These are phyloP conservation scores for Avena sativa DNA, from an alignment of 176 grass and related monocot genomes.

Conservation along the genomic window DNA sequence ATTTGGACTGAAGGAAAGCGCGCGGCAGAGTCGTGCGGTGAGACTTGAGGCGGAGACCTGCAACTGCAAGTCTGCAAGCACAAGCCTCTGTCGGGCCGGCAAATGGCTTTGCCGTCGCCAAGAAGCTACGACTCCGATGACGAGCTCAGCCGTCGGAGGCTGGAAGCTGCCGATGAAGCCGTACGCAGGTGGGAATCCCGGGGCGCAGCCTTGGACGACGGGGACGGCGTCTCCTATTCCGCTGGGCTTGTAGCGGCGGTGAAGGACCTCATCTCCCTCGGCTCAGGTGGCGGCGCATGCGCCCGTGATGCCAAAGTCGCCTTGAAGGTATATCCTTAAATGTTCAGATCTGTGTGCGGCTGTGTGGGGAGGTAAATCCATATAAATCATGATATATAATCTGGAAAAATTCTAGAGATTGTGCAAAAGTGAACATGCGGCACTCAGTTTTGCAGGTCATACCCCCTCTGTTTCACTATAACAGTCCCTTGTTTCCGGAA, in stretches of 20 bases:
- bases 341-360: neutral
- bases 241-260: neutral
- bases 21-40: too few species aligned
- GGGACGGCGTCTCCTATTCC: neutral
- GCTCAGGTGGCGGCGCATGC: neutral
- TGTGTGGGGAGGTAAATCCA: too few species aligned
- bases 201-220: neutral
- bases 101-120: neutral
- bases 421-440: too few species aligned
- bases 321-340: neutral
- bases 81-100: too few species aligned
- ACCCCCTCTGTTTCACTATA: too few species aligned
- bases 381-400: too few species aligned
- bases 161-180: constrained; percentile 23
- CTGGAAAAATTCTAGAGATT: too few species aligned
- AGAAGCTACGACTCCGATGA: neutral
- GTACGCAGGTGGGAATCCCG: neutral
- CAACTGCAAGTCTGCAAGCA: too few species aligned
- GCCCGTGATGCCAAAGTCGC: neutral
- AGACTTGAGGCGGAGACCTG: too few species aligned
- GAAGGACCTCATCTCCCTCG: constrained; percentile 13
- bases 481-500: too few species aligned
- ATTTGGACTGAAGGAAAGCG: too few species aligned
- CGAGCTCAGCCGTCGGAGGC: neutral
- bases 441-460: too few species aligned